Conservation (phyloP, 2,329 filamentous ascomycete species). For the Fusarium sp. region DNA sequence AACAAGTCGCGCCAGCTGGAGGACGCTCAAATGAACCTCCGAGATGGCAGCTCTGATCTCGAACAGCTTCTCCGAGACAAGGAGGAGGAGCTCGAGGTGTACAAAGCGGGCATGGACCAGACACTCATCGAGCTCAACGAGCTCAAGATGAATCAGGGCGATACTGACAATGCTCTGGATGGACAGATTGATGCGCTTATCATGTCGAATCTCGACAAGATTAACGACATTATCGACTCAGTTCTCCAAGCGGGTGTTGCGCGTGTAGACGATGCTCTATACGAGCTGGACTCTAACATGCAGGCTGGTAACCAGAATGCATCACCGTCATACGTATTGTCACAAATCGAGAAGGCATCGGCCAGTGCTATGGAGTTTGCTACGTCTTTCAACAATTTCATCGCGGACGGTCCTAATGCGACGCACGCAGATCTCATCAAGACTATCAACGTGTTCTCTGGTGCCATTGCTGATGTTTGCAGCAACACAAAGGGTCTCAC, state of each 20-base stretch:
- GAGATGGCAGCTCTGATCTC: conserved; percentile 85
- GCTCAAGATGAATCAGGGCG: conserved; percentile 79
- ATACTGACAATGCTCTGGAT: conserved; percentile 83
- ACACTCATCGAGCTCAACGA: conserved; percentile 93
- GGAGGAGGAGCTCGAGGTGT: conserved; percentile 97
- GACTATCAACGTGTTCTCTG: conserved; percentile 89
- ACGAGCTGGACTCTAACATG: conserved; percentile 97
- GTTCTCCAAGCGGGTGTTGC: conserved; percentile 93
- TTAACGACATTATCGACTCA: conserved; percentile 97
- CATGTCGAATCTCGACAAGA: conserved; percentile 87
- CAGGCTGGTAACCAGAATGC: conserved; percentile 99
- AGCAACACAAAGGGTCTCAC: conserved; percentile 97
- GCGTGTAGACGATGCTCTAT: conserved; percentile 94
- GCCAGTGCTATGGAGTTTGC: conserved; percentile 96
- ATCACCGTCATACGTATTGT: conserved; percentile 92
- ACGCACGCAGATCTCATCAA: conserved; percentile 92
- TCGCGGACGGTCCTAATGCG: conserved; percentile 94
- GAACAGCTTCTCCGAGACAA: conserved; percentile 90
- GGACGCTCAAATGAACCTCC: conserved; percentile 80
- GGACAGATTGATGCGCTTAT: conserved; percentile 92
- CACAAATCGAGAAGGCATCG: conserved; percentile 96
- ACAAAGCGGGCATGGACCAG: conserved; percentile 98
- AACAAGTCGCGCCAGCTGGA: conserved; percentile 91
- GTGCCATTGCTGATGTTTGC: conserved; percentile 91
- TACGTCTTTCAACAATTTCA: conserved; percentile 98